Base-by-base conservation (phyloP, 306 rosid species). In the Cicer cuneatum region DNA sequence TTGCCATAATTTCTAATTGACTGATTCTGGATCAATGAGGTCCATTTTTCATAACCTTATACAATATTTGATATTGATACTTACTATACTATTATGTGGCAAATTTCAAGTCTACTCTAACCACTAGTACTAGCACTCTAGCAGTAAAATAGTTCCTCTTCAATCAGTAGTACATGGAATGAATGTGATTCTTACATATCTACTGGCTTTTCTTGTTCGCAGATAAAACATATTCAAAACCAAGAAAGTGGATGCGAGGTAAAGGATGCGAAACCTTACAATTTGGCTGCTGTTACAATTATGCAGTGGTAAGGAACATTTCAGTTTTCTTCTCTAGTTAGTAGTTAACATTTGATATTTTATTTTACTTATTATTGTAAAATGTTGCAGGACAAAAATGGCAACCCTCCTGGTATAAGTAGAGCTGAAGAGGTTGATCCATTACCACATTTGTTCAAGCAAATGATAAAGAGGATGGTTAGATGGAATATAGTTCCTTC, bases 221-320 rank as follows among this genome's bases (percentile, higher is more conserved):
- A 90, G 90, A 14, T 15, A 71, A 84, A 59, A 88, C 92, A 10
- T 90, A 84, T 79, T 74, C 89, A 6, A 84, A 84, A 70, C 92
- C 92, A 13, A 81, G 77, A 77, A 86, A 76, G 81, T 88, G 92
- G 92, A 90, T 88, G 89, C 88, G 88, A 4, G 90, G 90, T 35
- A 86, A 90, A 82, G 92, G 96, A 39, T 84, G 90, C 0, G 88
- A 83, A 7, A 88, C 89, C 1, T 64, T 86, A 39, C 96, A 90
- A 69, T 88, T 86, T 85, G 90, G 90, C 2, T 88, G 96, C 11
- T 86, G 90, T 58, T 90, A 90, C 80, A 90, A 86, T 80, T 90
- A 90, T 64, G 89, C 89, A 21, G 7, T 0, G 87, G 92, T 88
- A 16, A 53, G 59, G 33, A 7, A 9, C 13, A 53, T 53, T 18